Conservation (phyloP, 1,284 basidiomycete genomes). For the Papiliotrema flavescens region DNA sequence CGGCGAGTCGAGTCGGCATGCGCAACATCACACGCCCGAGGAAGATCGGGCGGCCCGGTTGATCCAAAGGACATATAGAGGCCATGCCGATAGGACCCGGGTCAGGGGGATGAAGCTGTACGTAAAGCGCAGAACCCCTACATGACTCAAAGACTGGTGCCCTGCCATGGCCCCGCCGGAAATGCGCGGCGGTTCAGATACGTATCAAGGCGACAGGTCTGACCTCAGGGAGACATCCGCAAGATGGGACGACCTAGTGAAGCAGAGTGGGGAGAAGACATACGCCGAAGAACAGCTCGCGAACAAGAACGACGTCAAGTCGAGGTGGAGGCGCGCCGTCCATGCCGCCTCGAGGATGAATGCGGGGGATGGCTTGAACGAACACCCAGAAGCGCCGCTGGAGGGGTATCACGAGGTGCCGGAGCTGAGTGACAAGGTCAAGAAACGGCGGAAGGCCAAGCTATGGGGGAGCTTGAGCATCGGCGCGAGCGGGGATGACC, state of each 20-base stretch:
- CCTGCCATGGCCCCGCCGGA: neutral
- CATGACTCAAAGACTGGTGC: neutral
- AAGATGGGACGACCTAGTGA: slow-evolving; percentile 32
- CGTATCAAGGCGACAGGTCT: neutral
- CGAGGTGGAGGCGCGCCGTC: slow-evolving; percentile 27
- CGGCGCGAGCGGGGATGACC: slow-evolving; percentile 15
- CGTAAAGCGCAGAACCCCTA: neutral
- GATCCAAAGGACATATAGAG: neutral
- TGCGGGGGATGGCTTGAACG: slow-evolving; percentile 22
- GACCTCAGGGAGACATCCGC: neutral
- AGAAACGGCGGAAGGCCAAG: slow-evolving; percentile 19
- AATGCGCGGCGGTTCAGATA: neutral
- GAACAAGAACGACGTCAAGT: slow-evolving; percentile 34
- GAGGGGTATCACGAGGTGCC: slow-evolving; percentile 3
- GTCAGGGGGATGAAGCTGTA: neutral
- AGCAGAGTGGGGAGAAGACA: slow-evolving; percentile 14
- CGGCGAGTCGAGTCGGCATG: too few relatives aligned
- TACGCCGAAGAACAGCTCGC: slow-evolving; percentile 23
- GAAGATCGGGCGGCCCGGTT: neutral
- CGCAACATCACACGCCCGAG: neutral
- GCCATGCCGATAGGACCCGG: neutral
- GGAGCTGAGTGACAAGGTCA: slow-evolving; percentile 7
- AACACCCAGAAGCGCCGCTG: slow-evolving; percentile 1
- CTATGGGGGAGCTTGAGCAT: slow-evolving; percentile 26
- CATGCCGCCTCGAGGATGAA: slow-evolving; percentile 29